Conservation (phyloP, 768 basidiomycete species). For the Suillus lakei region DNA sequence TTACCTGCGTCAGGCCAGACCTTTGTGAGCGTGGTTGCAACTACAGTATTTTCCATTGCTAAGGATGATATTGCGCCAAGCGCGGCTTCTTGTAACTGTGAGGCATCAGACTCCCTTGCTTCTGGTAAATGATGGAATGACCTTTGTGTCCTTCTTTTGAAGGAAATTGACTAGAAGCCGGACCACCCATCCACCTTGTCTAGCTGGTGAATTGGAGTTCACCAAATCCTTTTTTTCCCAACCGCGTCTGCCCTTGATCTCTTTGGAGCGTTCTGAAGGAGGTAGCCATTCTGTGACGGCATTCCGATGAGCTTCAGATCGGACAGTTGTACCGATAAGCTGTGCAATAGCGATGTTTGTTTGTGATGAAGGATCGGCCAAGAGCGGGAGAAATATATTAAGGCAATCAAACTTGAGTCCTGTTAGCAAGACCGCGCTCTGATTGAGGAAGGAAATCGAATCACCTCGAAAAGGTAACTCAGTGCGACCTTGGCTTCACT, state of each 20-base stretch:
- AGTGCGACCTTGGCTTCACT: conserved; percentile 61
- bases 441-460: conserved; percentile 6
- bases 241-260: conserved; percentile 63
- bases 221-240: conserved; percentile 69
- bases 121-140: conserved; percentile 17
- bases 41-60: conserved; percentile 59
- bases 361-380: conserved; percentile 48
- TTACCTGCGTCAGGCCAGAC: conserved; percentile 44
- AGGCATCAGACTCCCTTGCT: not conserved
- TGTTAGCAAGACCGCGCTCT: not conserved
- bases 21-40: conserved; percentile 56
- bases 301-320: conserved; percentile 52
- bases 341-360: conserved; percentile 58
- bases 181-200: conserved; percentile 64
- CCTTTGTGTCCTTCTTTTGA: conserved; percentile 59
- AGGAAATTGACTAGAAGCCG: conserved; percentile 54
- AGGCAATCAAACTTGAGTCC: conserved; percentile 55
- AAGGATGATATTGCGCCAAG: conserved; percentile 68
- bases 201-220: conserved; percentile 42
- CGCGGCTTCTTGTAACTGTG: conserved; percentile 68
- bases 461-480: conserved; percentile 63
- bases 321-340: conserved; percentile 57
- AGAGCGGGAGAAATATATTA: conserved; percentile 70
- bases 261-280: conserved; percentile 54
- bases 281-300: conserved; percentile 68